Evolutionary conservation across 208 protist species (phyloP).

Genomic region (Acanthamoeba rhysodes): DNA sequence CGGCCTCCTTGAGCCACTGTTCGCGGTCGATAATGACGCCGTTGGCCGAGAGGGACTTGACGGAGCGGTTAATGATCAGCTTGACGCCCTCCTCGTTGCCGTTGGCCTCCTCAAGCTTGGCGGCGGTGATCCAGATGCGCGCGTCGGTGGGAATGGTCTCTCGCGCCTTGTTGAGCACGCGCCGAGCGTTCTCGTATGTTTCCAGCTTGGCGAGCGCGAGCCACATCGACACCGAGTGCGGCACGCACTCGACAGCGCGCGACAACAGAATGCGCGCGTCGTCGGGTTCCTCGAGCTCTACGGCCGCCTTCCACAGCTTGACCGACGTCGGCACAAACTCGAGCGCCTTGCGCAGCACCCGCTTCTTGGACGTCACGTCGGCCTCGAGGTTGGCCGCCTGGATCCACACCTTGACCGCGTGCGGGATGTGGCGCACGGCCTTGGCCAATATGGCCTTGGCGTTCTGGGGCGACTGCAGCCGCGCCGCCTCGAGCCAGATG

Average conservation of each 20-base stretch:
- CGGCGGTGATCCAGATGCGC: constrained; percentile 95
- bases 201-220: constrained; percentile 94
- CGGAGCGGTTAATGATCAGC: constrained; percentile 87
- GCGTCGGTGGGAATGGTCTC: constrained; percentile 90
- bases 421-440: constrained; percentile 91
- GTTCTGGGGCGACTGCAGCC: constrained; percentile 90
- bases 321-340: constrained; percentile 92
- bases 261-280: constrained; percentile 93
- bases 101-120: constrained; percentile 93
- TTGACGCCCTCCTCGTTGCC: constrained; percentile 85
- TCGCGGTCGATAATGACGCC: constrained; percentile 89
- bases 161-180: constrained; percentile 91
- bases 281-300: constrained; percentile 92
- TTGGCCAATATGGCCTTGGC: constrained; percentile 92
- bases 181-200: constrained; percentile 92
- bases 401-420: constrained; percentile 94
- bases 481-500: constrained; percentile 95
- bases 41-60: constrained; percentile 84
- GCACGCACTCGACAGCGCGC: constrained; percentile 94
- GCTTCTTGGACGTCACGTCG: constrained; percentile 86
- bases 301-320: constrained; percentile 92
- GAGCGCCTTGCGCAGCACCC: constrained; percentile 90
- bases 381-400: constrained; percentile 91
- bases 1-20: constrained; percentile 92
- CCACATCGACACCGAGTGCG: constrained; percentile 94